Evolutionary conservation across 192 early-diverging fungal genomes (phyloP).

Genomic region (Chytriomyces confervae): DNA sequence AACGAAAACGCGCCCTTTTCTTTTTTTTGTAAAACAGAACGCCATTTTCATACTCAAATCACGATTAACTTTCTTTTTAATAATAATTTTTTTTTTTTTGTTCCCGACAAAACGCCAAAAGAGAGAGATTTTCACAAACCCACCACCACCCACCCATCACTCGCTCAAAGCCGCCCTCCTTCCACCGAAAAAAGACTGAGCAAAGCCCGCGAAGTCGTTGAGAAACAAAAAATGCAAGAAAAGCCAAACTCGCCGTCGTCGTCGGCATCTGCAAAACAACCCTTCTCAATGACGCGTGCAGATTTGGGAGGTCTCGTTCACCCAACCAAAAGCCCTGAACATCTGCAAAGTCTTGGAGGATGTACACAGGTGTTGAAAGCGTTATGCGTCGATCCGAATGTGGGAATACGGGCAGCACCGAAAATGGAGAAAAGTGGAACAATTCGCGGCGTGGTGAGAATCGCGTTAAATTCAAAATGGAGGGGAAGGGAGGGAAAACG

Average conservation of each 20-base stretch:
- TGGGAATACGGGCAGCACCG: conserved; percentile 7
- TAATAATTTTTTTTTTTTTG: too few relatives aligned
- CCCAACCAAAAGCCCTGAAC: conserved; percentile 15
- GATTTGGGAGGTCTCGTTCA: conserved; percentile 1
- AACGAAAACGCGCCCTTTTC: too few relatives aligned
- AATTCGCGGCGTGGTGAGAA: not conserved
- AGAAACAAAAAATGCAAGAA: not conserved
- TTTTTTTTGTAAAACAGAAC: too few relatives aligned
- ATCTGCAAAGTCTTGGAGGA: conserved; percentile 16
- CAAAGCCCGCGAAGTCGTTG: not conserved
- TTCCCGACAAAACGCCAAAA: too few relatives aligned
- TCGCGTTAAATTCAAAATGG: not conserved
- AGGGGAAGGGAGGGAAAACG: not conserved
- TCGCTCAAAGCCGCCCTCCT: not conserved
- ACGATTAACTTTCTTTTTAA: too few relatives aligned
- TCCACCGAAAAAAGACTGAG: not conserved
- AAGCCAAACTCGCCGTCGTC: not conserved
- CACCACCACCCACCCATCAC: too few relatives aligned
- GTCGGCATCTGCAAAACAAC: not conserved
- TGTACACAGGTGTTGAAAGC: conserved; percentile 5
- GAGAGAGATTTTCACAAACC: too few relatives aligned
- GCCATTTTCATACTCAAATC: too few relatives aligned
- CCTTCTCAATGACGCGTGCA: conserved; percentile 13
- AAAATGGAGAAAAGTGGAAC: not conserved
- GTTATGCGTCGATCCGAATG: conserved; percentile 27